phyloP scores from a whole-genome alignment of 495 filamentous ascomycete genomes.

The Daldinia childiae region DNA sequence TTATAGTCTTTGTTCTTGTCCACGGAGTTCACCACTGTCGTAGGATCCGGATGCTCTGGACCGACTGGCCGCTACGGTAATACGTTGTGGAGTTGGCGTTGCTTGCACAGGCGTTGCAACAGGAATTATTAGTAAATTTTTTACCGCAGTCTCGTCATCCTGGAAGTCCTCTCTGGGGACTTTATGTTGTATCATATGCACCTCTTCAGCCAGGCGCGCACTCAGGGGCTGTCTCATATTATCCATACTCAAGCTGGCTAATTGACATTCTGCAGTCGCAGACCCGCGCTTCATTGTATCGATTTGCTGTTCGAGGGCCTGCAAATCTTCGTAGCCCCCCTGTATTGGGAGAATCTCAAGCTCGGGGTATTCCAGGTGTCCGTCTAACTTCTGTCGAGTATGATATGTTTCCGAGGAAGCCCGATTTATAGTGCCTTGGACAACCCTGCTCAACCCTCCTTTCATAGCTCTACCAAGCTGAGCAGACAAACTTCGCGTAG shows the following conservation, averaged over 20 bases:
- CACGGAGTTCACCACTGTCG: constrained; percentile 32
- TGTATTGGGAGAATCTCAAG: constrained; percentile 48
- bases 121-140: neutral
- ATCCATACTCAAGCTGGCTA: constrained; percentile 14
- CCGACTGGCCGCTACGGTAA: constrained; percentile 8
- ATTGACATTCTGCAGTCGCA: constrained; percentile 13
- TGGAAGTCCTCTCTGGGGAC: constrained; percentile 6
- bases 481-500: constrained; percentile 40
- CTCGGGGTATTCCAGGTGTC: constrained; percentile 49
- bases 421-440: constrained; percentile 31
- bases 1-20: constrained; percentile 39
- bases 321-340: constrained; percentile 45
- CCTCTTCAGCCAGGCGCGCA: constrained; percentile 37
- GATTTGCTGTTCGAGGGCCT: constrained; percentile 49
- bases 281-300: constrained; percentile 47
- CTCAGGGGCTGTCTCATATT: constrained; percentile 31
- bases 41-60: constrained; percentile 4
- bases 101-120: constrained; percentile 11
- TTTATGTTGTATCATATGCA: constrained; percentile 40
- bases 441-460: constrained; percentile 46
- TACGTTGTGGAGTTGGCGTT: constrained; percentile 5
- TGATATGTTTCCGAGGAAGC: constrained; percentile 27
- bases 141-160: constrained; percentile 6
- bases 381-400: constrained; percentile 16
- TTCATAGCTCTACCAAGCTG: constrained; percentile 49